Percentiles rank a stretch among this genome's conserved stretches.
These are phyloP conservation scores for Penicillium turbatum DNA, from an alignment of 495 filamentous ascomycete species.

Conservation along the genomic window DNA sequence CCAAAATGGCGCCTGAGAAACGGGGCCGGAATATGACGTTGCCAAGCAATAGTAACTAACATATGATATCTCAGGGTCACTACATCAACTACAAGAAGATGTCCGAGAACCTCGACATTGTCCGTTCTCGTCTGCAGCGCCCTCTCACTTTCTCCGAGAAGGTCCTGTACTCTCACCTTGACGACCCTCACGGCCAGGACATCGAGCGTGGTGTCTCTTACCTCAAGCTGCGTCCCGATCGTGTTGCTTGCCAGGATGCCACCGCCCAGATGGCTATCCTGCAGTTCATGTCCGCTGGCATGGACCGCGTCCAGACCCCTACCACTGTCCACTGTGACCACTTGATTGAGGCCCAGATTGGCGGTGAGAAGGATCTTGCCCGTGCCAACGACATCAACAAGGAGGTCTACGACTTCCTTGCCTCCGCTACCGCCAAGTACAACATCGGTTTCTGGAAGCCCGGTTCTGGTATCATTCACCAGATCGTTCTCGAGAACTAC, in stretches of 20 bases:
- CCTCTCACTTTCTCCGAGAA: slow-evolving; percentile 97
- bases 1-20: neutral
- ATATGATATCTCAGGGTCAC: slow-evolving; percentile 50
- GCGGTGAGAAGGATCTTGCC: slow-evolving; percentile 90
- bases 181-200: slow-evolving; percentile 93
- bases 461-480: slow-evolving; percentile 98
- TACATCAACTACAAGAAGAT: slow-evolving; percentile 91
- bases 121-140: slow-evolving; percentile 80
- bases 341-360: slow-evolving; percentile 96
- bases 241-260: slow-evolving; percentile 99
- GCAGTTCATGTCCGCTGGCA: slow-evolving; percentile 98
- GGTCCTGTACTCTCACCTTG: slow-evolving; percentile 97
- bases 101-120: slow-evolving; percentile 92
- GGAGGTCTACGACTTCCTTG: slow-evolving; percentile 98
- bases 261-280: slow-evolving; percentile 99
- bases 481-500: slow-evolving; percentile 98
- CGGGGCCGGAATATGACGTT: neutral
- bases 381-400: slow-evolving; percentile 94
- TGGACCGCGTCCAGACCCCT: slow-evolving; percentile 90
- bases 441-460: slow-evolving; percentile 99
- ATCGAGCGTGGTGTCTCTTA: slow-evolving; percentile 94
- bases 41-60: neutral
- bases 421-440: slow-evolving; percentile 94
- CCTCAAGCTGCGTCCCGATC: slow-evolving; percentile 92
- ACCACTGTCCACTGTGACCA: slow-evolving; percentile 99